Conservation (phyloP, 345 rosid genomes). For the Arabidopsis thaliana region DNA sequence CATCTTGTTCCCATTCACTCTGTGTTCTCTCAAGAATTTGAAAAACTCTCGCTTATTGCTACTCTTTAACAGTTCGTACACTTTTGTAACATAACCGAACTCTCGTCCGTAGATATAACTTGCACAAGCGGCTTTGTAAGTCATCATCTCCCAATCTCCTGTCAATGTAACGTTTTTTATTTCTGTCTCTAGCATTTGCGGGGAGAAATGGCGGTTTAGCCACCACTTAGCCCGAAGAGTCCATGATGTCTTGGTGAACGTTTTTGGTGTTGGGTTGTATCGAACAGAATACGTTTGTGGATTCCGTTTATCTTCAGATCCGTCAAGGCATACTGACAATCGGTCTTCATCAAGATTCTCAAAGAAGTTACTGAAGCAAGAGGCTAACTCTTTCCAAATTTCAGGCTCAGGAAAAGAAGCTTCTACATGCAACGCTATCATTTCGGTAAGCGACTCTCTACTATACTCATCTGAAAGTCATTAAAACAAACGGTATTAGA, state of each 20-base stretch:
- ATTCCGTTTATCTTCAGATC: constrained; percentile 43
- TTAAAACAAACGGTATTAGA: background rate
- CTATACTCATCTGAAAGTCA: constrained; percentile 61
- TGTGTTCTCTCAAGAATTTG: constrained; percentile 53
- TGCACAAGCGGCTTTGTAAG: constrained; percentile 80
- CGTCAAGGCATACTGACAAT: constrained; percentile 56
- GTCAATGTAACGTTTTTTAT: constrained; percentile 48
- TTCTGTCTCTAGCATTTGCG: constrained; percentile 56
- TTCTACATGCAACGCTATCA: constrained; percentile 88
- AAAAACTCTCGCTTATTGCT: constrained; percentile 46
- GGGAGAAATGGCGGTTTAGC: constrained; percentile 68
- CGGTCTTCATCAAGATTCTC: constrained; percentile 61
- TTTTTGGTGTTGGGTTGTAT: constrained; percentile 51
- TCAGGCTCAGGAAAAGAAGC: constrained; percentile 52
- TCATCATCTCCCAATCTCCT: constrained; percentile 61
- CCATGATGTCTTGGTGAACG: constrained; percentile 59
- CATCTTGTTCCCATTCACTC: constrained; percentile 48
- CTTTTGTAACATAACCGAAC: constrained; percentile 55
- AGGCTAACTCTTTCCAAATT: constrained; percentile 78
- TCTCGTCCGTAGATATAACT: constrained; percentile 67
- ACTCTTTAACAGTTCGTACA: constrained; percentile 40
- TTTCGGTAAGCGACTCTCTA: constrained; percentile 61
- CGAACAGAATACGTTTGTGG: constrained; percentile 41
- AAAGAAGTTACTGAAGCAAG: constrained; percentile 60
- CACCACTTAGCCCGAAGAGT: constrained; percentile 68